Evolutionary conservation across 2,329 filamentous ascomycete species (phyloP), one percentile per base, ranked within the genome.

Genomic region (Penicillium frequentans): DNA sequence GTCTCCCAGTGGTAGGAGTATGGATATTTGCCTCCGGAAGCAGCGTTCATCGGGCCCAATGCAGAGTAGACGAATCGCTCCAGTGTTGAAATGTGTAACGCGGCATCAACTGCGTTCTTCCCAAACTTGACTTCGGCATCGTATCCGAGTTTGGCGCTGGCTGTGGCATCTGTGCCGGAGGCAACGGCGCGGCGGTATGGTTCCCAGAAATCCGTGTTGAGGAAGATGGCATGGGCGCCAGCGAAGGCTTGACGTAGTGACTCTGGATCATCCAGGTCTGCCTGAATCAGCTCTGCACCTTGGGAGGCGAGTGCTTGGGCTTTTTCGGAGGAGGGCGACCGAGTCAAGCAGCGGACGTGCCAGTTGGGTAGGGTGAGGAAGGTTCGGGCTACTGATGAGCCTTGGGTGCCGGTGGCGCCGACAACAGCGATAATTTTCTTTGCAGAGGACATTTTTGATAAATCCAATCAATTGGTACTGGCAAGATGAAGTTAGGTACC

Each of bases 131-230:
- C 66, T 68, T 86, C 84, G 2, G 79, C 68, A 0, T 82, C 73
- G 58, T 80, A 82, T 0, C 79, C 79, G 4, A 55, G 21, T 21
- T 47, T 45, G 33, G 24, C 37, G 35, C 57, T 62, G 1, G 44
- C 49, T 9, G 29, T 10, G 7, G 37, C 26, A 9, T 56, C 52
- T 16, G n/a, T 16, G 3, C 57, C 54, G 1, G 44, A 58, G 54
- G 72, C 77, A 3, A 60, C 11, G 6, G 49, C 50, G 48, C 69
- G 68, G 5, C 75, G 77, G 59, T 83, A 83, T 1, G 77, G 74
- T 52, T 79, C 78, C 79, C 80, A 85, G 69, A 82, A 85, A 59
- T 85, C 78, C 0, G 83, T 86, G 49, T 83, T 79, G 58, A 76
- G 75, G 69, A 85, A 86, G 57, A 86, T 82, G 55, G 78, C 65